Percentiles rank a stretch among this genome's conserved stretches.
These are phyloP conservation scores for Daldinia sp. DNA, from an alignment of 2,329 filamentous ascomycete genomes.

Conservation along the genomic window DNA sequence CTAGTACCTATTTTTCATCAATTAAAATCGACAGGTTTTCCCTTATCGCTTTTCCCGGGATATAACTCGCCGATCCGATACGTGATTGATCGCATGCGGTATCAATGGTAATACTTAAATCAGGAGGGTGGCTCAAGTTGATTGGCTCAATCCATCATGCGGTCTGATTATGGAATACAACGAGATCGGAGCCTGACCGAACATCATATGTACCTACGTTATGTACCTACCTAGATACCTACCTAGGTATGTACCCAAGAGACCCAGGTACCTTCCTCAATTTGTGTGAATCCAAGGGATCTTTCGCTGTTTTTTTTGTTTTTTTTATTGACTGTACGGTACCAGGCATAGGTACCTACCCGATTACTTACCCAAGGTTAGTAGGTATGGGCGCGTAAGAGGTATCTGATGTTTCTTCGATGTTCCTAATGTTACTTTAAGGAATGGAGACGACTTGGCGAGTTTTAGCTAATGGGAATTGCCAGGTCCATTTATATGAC, in stretches of 20 bases:
- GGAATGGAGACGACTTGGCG: conserved; percentile 22
- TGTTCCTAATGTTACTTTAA: conserved; percentile 12
- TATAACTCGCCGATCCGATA: conserved; percentile 35
- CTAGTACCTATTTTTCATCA: too few relatives aligned
- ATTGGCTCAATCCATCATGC: conserved; percentile 32
- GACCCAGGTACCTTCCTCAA: too few relatives aligned
- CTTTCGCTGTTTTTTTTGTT: too few relatives aligned
- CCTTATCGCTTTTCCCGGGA: conserved; percentile 34
- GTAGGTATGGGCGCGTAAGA: not conserved
- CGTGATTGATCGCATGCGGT: conserved; percentile 35
- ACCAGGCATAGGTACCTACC: not conserved
- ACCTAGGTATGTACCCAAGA: not conserved
- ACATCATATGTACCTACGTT: conserved; percentile 7
- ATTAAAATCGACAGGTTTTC: conserved; percentile 15
- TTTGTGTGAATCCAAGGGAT: not conserved
- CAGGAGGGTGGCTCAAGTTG: conserved; percentile 16
- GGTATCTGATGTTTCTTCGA: not conserved
- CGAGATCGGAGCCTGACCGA: conserved; percentile 38
- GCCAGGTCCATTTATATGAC: conserved; percentile 35
- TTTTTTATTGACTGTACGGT: not conserved
- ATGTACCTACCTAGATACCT: too few relatives aligned
- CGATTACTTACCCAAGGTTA: too few relatives aligned
- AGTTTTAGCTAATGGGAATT: conserved; percentile 33
- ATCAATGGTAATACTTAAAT: conserved; percentile 31
- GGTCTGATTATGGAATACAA: conserved; percentile 33